Evolutionary conservation across 345 rosid species (phyloP).

Genomic region (Odontarrhena argentea): DNA sequence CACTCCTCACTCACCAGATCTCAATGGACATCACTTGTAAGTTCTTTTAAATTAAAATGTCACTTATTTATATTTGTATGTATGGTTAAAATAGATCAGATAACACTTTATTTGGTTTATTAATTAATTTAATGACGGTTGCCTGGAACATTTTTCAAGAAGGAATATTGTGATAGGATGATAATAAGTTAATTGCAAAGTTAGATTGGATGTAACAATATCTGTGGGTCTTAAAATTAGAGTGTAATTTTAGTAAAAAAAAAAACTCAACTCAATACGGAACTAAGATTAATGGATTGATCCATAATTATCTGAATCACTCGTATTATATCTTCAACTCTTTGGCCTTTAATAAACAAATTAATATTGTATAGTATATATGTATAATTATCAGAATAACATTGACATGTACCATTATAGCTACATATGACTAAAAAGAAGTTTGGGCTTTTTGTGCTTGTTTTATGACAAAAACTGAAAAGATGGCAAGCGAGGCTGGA

Average conservation of each 20-base stretch:
- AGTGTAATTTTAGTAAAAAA: constrained; percentile 21
- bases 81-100: not conserved
- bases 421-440: constrained; percentile 4
- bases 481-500: constrained; percentile 62
- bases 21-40: constrained; percentile 48
- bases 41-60: not conserved
- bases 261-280: not conserved
- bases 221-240: not conserved
- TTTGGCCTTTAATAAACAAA: constrained; percentile 15
- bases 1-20: constrained; percentile 40
- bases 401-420: constrained; percentile 14
- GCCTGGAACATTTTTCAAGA: not conserved
- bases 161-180: not conserved
- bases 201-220: not conserved
- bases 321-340: constrained; percentile 15
- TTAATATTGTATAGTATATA: not conserved
- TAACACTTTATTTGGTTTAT: not conserved
- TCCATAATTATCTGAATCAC: constrained; percentile 29
- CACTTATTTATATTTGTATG: not conserved
- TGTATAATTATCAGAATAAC: not conserved
- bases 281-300: not conserved
- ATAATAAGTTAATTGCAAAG: not conserved
- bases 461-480: constrained; percentile 10
- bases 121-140: not conserved
- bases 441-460: not conserved